These are phyloP conservation scores for Solanum bulbocastanum DNA, from an alignment of 257 asterid genomes.

Conservation along the genomic window DNA sequence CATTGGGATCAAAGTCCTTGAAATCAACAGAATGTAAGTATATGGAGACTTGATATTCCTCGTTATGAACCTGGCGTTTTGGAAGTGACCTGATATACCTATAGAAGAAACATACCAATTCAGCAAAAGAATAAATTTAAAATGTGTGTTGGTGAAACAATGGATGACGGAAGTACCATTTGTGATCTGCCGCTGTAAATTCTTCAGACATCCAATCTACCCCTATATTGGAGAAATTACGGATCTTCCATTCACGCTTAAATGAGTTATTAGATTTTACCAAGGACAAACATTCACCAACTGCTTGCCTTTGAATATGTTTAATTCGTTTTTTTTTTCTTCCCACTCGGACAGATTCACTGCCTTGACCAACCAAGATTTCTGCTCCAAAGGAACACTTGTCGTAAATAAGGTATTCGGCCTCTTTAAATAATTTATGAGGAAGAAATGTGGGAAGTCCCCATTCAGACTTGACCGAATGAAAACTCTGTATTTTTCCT, in stretches of 20 bases:
- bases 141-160: not conserved
- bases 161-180: not conserved
- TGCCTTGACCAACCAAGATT: not conserved
- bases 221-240: not conserved
- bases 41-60: not conserved
- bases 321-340: not conserved
- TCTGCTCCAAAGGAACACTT: slow-evolving; percentile 13
- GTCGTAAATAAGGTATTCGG: slow-evolving; percentile 6
- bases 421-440: not conserved
- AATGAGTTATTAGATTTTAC: not conserved
- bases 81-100: not conserved
- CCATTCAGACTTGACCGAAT: not conserved
- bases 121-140: not conserved
- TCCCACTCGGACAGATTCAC: not conserved
- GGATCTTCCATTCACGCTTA: not conserved
- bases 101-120: not conserved
- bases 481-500: not conserved
- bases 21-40: not conserved
- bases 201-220: not conserved
- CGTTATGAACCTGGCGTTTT: not conserved
- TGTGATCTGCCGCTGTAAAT: not conserved
- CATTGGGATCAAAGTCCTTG: not conserved
- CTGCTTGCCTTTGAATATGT: not conserved
- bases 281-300: slow-evolving; percentile 3
- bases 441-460: slow-evolving; percentile 14